Conservation (phyloP, 2,329 filamentous ascomycete species). For the Amylocarpus encephaloides region DNA sequence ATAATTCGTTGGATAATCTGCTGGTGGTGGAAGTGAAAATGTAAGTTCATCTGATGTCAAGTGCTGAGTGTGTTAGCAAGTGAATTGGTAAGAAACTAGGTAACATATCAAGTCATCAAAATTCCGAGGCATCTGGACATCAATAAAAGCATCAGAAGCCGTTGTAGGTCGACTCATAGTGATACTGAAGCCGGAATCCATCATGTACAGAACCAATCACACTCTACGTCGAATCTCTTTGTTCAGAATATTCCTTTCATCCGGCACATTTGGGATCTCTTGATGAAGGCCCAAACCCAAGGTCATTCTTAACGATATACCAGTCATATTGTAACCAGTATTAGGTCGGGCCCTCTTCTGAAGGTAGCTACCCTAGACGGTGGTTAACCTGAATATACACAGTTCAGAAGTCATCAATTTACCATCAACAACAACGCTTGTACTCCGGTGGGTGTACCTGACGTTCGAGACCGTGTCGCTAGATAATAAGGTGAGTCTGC, state of each 20-base stretch:
- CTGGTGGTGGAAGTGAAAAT: constrained; percentile 24
- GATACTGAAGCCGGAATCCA: constrained; percentile 41
- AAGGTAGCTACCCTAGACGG: constrained; percentile 36
- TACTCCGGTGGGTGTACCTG: constrained; percentile 13
- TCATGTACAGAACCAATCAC: constrained; percentile 40
- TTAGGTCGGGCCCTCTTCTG: constrained; percentile 45
- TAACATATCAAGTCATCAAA: constrained; percentile 36
- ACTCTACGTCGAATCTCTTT: constrained; percentile 36
- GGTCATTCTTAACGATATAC: constrained; percentile 44
- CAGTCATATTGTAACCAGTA: constrained; percentile 47
- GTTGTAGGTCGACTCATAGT: constrained; percentile 38
- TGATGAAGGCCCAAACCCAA: constrained; percentile 44
- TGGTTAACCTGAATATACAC: neutral
- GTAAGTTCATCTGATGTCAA: constrained; percentile 13
- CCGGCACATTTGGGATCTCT: constrained; percentile 38
- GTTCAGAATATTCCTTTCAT: constrained; percentile 25
- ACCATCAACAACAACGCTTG: constrained; percentile 17
- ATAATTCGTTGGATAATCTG: constrained; percentile 35
- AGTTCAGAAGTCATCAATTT: neutral
- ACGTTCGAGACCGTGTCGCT: constrained; percentile 13
- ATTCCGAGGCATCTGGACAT: constrained; percentile 38
- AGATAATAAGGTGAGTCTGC: constrained; percentile 16
- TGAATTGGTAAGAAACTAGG: neutral
- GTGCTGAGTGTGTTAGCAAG: constrained; percentile 3
- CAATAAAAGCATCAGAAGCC: constrained; percentile 37